Evolutionary conservation across 2,329 filamentous ascomycete genomes (phyloP).

Genomic region (Exophiala mesophila): DNA sequence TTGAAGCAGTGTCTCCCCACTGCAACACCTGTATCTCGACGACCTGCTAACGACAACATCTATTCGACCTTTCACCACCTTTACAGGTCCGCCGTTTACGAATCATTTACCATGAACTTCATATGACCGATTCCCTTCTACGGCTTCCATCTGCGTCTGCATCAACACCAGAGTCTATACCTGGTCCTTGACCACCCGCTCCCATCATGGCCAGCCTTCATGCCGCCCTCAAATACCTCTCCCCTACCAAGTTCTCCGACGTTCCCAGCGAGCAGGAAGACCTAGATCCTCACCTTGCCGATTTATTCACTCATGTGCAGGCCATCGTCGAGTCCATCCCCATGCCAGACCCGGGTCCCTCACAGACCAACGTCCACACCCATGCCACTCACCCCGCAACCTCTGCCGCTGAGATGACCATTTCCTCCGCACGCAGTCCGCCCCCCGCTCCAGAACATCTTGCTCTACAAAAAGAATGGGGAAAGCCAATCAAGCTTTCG

Average conservation of each 20-base stretch:
- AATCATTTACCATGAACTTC: slow-evolving; percentile 2
- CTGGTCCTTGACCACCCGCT: not conserved
- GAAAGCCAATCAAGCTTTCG: slow-evolving; percentile 71
- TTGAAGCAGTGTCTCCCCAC: not conserved
- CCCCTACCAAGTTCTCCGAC: slow-evolving; percentile 51
- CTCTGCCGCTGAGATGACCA: slow-evolving; percentile 49
- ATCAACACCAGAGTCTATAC: too few relatives aligned
- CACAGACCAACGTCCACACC: slow-evolving; percentile 51
- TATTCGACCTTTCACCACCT: not conserved
- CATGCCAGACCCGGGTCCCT: slow-evolving; percentile 39
- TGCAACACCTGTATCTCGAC: too few relatives aligned
- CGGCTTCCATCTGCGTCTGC: not conserved
- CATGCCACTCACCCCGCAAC: slow-evolving; percentile 49
- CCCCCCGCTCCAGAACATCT: slow-evolving; percentile 50
- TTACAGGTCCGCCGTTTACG: not conserved
- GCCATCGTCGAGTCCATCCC: slow-evolving; percentile 74
- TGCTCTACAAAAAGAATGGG: slow-evolving; percentile 73
- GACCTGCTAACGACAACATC: too few relatives aligned
- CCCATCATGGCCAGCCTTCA: slow-evolving; percentile 53
- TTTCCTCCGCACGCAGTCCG: slow-evolving; percentile 47
- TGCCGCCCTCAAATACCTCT: slow-evolving; percentile 54
- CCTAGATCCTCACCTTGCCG: slow-evolving; percentile 51
- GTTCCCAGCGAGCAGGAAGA: slow-evolving; percentile 44
- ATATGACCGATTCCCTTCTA: not conserved
- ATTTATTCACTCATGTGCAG: slow-evolving; percentile 63